Base-by-base conservation (phyloP, 192 early-diverging fungal genomes). In the Rhizoclosmatium sp. region DNA sequence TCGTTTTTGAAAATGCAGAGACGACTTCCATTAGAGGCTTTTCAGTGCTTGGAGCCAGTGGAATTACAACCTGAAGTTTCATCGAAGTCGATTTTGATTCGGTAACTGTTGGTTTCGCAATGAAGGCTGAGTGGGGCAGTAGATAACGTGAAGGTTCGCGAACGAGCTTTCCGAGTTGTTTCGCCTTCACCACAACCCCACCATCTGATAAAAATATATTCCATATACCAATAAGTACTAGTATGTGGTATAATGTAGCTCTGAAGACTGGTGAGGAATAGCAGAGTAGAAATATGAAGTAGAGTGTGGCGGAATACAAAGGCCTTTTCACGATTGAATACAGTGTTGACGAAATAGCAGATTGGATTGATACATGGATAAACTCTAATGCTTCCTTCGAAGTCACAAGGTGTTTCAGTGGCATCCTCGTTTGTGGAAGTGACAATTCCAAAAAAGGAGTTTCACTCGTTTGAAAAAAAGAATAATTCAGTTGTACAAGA, bases 11-110 rank as follows among this genome's bases (percentile, higher is more conserved):
- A n/a, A 75, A 58, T 2, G 21, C 65, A 2, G 84, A 78, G 2
- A 69, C 81, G 7, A 88, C 59, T 0, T 68, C 71, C 48, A 82
- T 79, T 2, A 87, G 44, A 1, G 82, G 65, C 66, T 75, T 65
- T n/a, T 48, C 75, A 3, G 86, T 71, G 59, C 85, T 64, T 16
- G 65, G 48, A 14, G 65, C 69, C 4, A 69, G 58, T 23, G 70
- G 69, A 39, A 60, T 71, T 1, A n/a, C 61, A 45, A 59, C 45
- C 49, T n/a, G 61, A 59, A 49, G 16, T 48, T 14, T 66, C 73
- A 65, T 60, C 65, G 64, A 47, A n/a, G 5, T 39, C 60, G 64
- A 44, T 47, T 56, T 19, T 40, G 3, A 45, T 46, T 56, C 1
- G 10, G n/a, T 75, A 16, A n/a, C 39, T 23, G 41, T 12, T 12